Base-by-base conservation (phyloP, 2,329 filamentous ascomycete species). In the Penicillium sp. region DNA sequence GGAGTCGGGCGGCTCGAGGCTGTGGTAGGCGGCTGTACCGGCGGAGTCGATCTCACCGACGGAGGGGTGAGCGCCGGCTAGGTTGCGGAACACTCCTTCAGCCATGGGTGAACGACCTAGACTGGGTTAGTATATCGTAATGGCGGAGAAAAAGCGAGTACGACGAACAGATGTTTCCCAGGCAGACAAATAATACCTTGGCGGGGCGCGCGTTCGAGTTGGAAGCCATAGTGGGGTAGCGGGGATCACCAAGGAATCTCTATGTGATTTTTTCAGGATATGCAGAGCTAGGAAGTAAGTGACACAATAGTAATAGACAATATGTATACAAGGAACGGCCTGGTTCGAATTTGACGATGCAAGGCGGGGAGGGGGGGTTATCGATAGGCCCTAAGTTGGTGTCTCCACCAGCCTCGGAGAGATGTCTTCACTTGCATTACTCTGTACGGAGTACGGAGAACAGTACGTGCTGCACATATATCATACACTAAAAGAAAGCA, bases 141-240 rank as follows among this genome's bases (percentile, higher is more conserved):
- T 50, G 41, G 50, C 43, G 29, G n/a, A 19, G 23, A 43, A 51
- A 15, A 43, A n/a, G 5, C 5, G 44, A 50, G 55, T 19, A 55
- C 50, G 19, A 59, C 74, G 50, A 69, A 84, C 92, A 99, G 70
- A 97, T 97, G 76, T 99, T 99, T 73, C 94, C 94, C 34, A 97
- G 83, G 77, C 94, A 99, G 66, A 97, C 93, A 72, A 97, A 97
- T 51, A 97, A 84, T 38, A 97, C 89, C 2, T 88, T 92, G 53
- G 90, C 70, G 36, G 69, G 68, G 29, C 58, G 58, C 41, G 33
- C 48, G 16, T 63, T 49, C 2, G 65, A 53, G 44, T 49, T 54
- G 25, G 63, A 51, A 4, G 69, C 48, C 70, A 73, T 71, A 41
- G 23, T 62, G 34, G 29, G 27, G 43, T 53, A 34, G 16, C 27